A percentile compares a stretch with the other conserved stretches of the same genome.
Evolutionary conservation across 2,329 filamentous ascomycete genomes (phyloP).

Genomic region (Xylaria sp.): DNA sequence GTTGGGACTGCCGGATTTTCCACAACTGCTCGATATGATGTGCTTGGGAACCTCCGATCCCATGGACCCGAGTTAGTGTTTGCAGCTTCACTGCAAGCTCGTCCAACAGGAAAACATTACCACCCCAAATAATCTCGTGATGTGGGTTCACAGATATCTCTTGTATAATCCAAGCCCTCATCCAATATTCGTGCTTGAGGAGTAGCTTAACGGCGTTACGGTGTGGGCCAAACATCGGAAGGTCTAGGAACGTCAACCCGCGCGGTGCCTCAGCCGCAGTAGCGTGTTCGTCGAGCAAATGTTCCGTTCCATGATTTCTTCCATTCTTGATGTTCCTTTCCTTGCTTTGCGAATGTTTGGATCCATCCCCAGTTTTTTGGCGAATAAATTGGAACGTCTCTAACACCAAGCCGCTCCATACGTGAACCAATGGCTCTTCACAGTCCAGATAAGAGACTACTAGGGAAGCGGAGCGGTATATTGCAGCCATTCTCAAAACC

Average conservation of each 20-base stretch:
- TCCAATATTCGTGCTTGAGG: background rate
- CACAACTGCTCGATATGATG: background rate
- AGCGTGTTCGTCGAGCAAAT: background rate
- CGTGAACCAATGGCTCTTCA: background rate
- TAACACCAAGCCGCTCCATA: background rate
- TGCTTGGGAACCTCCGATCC: background rate
- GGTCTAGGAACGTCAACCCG: background rate
- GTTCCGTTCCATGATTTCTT: background rate
- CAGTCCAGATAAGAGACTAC: slow-evolving; percentile 3
- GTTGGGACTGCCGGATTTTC: background rate
- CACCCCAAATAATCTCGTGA: background rate
- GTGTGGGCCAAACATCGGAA: background rate
- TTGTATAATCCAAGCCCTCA: slow-evolving; percentile 7
- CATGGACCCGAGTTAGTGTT: background rate
- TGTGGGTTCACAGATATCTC: slow-evolving; percentile 2
- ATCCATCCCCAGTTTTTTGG: background rate
- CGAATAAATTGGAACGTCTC: background rate
- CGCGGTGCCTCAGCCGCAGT: background rate
- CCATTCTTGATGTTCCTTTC: background rate
- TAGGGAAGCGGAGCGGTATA: background rate
- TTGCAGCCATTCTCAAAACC: background rate
- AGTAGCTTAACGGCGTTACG: background rate
- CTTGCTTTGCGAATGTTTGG: background rate
- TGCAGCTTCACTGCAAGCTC: background rate
- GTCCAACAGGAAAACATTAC: background rate